Evolutionary conservation across 2,329 filamentous ascomycete species (phyloP).

Genomic region (Triangularia verruculosa): DNA sequence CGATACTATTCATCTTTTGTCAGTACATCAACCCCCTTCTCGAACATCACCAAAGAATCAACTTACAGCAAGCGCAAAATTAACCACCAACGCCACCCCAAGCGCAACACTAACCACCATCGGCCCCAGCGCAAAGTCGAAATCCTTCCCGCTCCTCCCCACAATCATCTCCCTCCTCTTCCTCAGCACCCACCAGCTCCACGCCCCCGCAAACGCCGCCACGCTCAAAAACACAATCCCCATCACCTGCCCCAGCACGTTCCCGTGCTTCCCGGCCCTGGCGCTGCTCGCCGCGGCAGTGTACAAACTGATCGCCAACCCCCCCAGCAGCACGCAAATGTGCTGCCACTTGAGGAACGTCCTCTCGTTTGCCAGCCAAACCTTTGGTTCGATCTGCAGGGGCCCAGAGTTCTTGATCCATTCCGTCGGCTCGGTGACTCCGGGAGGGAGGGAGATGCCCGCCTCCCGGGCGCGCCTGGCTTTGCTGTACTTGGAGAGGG

Average conservation of each 20-base stretch:
- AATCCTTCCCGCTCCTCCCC: conserved; percentile 83
- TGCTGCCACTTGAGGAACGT: conserved; percentile 99
- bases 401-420: conserved; percentile 96
- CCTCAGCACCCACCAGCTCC: conserved; percentile 85
- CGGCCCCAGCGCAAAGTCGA: conserved; percentile 69
- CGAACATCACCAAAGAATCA: not conserved
- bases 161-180: conserved; percentile 74
- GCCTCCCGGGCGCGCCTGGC: conserved; percentile 49
- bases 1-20: not conserved
- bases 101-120: not conserved
- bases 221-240: conserved; percentile 82
- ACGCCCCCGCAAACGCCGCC: conserved; percentile 76
- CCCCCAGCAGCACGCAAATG: conserved; percentile 82
- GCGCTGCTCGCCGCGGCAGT: conserved; percentile 59
- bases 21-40: not conserved
- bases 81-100: not conserved
- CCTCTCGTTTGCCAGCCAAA: conserved; percentile 97
- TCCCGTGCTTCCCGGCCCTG: conserved; percentile 50
- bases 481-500: conserved; percentile 71
- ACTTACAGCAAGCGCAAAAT: not conserved
- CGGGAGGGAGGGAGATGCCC: conserved; percentile 66
- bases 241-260: conserved; percentile 71
- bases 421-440: conserved; percentile 77
- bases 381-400: conserved; percentile 91
- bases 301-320: conserved; percentile 79